phyloP scores from a whole-genome alignment of 768 basidiomycete species.

The Dacryopinax primogenitus region DNA sequence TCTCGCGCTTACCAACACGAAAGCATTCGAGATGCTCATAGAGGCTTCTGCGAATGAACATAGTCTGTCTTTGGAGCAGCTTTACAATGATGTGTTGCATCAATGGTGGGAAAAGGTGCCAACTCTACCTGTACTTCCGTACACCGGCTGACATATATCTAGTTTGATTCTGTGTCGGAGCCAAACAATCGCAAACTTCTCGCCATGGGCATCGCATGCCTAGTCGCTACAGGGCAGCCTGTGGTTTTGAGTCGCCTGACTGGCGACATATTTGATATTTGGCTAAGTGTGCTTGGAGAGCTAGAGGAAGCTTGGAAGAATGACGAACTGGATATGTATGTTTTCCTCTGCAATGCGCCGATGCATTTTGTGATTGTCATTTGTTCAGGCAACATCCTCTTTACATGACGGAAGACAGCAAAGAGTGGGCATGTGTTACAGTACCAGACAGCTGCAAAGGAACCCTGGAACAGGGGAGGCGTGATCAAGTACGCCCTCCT shows the following conservation, averaged over 20 bases:
- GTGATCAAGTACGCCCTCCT: conserved; percentile 44
- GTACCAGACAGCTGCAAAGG: conserved; percentile 54
- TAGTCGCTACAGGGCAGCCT: conserved; percentile 59
- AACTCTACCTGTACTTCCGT: conserved; percentile 18
- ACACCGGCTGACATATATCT: conserved; percentile 8
- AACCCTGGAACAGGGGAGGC: conserved; percentile 63
- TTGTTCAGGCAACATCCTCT: not conserved
- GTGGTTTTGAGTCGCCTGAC: conserved; percentile 61
- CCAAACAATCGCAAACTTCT: conserved; percentile 69
- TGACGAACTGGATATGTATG: conserved; percentile 21
- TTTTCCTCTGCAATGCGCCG: not conserved
- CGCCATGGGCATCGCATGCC: conserved; percentile 66
- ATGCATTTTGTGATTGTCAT: not conserved
- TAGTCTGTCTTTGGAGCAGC: conserved; percentile 35
- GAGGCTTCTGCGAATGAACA: conserved; percentile 42
- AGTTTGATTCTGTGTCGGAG: conserved; percentile 90
- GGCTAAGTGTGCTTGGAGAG: conserved; percentile 81
- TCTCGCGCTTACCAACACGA: conserved; percentile 50
- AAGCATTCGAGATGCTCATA: conserved; percentile 60
- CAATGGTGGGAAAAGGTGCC: conserved; percentile 77
- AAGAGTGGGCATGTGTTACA: conserved; percentile 35
- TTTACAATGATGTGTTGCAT: conserved; percentile 58
- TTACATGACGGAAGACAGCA: conserved; percentile 49
- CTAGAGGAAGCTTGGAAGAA: conserved; percentile 53
- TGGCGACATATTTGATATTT: conserved; percentile 69